Evolutionary conservation across 192 early-diverging fungal genomes (phyloP).

Genomic region (Coemansia sp.): DNA sequence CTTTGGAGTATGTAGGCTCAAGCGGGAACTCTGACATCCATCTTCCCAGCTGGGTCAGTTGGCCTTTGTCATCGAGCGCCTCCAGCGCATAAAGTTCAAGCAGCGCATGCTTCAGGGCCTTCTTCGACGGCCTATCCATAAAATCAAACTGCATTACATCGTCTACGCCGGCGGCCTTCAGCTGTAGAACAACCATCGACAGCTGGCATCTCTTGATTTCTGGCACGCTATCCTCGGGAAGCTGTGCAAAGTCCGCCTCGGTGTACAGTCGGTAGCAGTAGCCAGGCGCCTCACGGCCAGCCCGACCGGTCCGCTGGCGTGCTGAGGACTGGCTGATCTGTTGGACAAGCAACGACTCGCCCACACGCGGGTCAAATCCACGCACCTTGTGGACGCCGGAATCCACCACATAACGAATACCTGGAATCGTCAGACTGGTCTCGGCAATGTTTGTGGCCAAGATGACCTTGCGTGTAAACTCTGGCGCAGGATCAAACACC

Average conservation of each 20-base stretch:
- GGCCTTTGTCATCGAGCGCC: slow-evolving; percentile 81
- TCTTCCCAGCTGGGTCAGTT: slow-evolving; percentile 72
- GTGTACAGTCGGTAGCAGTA: slow-evolving; percentile 92
- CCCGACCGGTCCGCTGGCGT: slow-evolving; percentile 87
- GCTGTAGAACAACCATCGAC: slow-evolving; percentile 75
- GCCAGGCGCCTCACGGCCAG: slow-evolving; percentile 94
- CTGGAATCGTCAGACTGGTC: slow-evolving; percentile 94
- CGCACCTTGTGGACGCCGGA: slow-evolving; percentile 89
- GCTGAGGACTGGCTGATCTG: slow-evolving; percentile 92
- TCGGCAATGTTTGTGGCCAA: slow-evolving; percentile 98
- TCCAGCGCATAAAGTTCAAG: slow-evolving; percentile 87
- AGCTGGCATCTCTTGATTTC: slow-evolving; percentile 95
- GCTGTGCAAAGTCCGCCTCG: slow-evolving; percentile 69
- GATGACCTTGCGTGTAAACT: slow-evolving; percentile 85
- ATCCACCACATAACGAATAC: slow-evolving; percentile 93
- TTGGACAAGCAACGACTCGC: slow-evolving; percentile 84
- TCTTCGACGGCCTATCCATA: slow-evolving; percentile 86
- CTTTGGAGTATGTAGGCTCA: slow-evolving; percentile 86
- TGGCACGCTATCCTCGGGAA: slow-evolving; percentile 81
- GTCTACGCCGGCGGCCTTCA: slow-evolving; percentile 90
- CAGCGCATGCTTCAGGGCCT: slow-evolving; percentile 75
- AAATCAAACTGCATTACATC: slow-evolving; percentile 92
- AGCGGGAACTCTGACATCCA: slow-evolving; percentile 92
- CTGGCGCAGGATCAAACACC: slow-evolving; percentile 88
- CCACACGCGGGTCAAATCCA: slow-evolving; percentile 84